Base-by-base conservation (phyloP, 2,329 filamentous ascomycete genomes). In the Microcera coccophila region DNA sequence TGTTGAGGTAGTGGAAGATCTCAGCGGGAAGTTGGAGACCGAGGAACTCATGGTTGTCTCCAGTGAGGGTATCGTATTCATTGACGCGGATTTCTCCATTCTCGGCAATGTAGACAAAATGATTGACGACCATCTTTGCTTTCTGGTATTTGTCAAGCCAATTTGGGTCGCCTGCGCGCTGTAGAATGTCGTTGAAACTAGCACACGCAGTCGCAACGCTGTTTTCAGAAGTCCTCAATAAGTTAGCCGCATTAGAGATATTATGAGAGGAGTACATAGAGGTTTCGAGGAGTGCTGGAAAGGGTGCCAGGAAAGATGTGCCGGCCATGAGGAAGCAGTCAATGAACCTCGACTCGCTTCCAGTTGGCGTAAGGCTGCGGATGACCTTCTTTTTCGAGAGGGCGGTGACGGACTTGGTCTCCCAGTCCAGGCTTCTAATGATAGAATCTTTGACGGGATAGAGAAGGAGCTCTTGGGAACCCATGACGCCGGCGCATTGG, bases 21-120 rank as follows among this genome's bases (percentile, higher is more conserved):
- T 98, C 93, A 31, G 90, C 82, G 0, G 93, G 90, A 4, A 98
- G 74, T 46, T 90, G 85, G 45, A 94, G 80, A n/a, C 90, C 90
- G 48, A 96, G 80, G 61, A 96, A 90, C 59, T 91, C 84, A 61
- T 94, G 87, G 52, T 93, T 84, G 61, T 97, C 90, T 35, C 78
- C 78, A 2, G 93, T 90, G 16, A 90, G 78, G 41, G 81, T 75
- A 7, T 87, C 84, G 41, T 75, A 78, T 55, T 90, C 83, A 56
- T 88, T 75, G 14, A 90, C 85, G 46, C 80, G 78, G 38, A 95
- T 78, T 57, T 85, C 82, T 31, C 93, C 93, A n/a, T 79, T 80
- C 41, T 81, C 76, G 24, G 83, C 80, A 52, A 95, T 82, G 58
- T 90, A 82, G 31, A 94, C 84, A 64, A 91, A 90, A 64, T 97